These are phyloP conservation scores for Phaeotremella fagi DNA, from an alignment of 768 basidiomycete genomes.

Conservation along the genomic window DNA sequence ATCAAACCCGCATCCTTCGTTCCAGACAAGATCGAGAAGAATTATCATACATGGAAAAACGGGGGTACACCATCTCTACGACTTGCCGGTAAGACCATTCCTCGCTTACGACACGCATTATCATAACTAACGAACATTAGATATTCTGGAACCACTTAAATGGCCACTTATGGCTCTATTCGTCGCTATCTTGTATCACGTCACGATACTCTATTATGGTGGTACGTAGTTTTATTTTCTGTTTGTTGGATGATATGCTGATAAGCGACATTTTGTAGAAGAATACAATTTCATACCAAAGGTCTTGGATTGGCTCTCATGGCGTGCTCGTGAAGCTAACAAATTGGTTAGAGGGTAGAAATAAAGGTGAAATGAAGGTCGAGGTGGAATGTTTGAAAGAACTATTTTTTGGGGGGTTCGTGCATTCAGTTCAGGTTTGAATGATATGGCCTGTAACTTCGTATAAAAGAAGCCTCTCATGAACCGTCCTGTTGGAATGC, in stretches of 20 bases:
- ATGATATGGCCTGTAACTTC: too few species aligned
- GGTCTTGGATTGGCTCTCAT: constrained; percentile 15
- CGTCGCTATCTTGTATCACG: constrained; percentile 31
- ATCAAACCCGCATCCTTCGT: constrained; percentile 29
- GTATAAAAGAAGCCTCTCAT: too few species aligned
- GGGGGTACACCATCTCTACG: constrained; percentile 27
- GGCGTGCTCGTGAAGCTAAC: background rate
- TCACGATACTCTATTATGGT: constrained; percentile 21
- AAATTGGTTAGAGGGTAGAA: background rate
- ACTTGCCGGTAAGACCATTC: constrained; percentile 20
- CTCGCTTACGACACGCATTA: background rate
- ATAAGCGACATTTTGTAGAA: constrained; percentile 11
- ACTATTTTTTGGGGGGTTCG: too few species aligned
- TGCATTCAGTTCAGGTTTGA: too few species aligned
- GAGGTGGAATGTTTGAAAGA: background rate
- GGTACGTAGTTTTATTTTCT: constrained; percentile 19
- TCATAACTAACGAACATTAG: constrained; percentile 3
- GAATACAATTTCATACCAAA: constrained; percentile 34
- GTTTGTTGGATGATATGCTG: too few species aligned
- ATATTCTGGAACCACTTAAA: constrained; percentile 15
- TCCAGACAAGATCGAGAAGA: constrained; percentile 30
- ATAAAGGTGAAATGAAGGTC: background rate
- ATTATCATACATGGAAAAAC: constrained; percentile 35
- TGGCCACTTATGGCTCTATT: constrained; percentile 25
- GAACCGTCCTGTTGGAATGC: too few species aligned